Conservation (phyloP, 2,329 filamentous ascomycete genomes). For the Alternaria viburni region DNA sequence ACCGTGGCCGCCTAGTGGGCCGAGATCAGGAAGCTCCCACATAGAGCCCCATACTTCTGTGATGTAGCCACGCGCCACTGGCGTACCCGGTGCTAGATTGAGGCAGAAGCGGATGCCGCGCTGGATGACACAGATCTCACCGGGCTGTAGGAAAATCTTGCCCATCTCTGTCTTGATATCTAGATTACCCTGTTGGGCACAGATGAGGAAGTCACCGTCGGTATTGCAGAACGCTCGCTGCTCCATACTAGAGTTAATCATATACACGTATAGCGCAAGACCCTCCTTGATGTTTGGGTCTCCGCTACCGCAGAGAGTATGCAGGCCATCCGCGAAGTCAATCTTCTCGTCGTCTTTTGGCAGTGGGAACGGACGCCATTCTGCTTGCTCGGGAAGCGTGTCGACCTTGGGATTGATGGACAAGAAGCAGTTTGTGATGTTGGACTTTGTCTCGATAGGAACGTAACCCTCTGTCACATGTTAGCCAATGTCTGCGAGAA, state of each 20-base stretch:
- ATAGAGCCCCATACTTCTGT: constrained; percentile 51
- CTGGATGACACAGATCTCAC: constrained; percentile 51
- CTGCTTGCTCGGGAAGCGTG: constrained; percentile 59
- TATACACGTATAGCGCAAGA: constrained; percentile 58
- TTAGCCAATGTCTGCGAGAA: constrained; percentile 12
- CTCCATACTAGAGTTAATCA: constrained; percentile 56
- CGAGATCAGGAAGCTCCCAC: constrained; percentile 50
- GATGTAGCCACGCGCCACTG: constrained; percentile 48
- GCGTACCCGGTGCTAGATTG: constrained; percentile 40
- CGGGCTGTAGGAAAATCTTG: constrained; percentile 47
- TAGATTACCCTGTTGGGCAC: constrained; percentile 44
- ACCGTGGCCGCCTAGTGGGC: constrained; percentile 50
- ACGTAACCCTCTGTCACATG: constrained; percentile 34
- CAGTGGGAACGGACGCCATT: constrained; percentile 54
- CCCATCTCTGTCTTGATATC: constrained; percentile 51
- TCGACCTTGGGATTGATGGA: constrained; percentile 56
- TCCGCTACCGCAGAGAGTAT: constrained; percentile 58
- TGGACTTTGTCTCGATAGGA: constrained; percentile 36
- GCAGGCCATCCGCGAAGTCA: constrained; percentile 57
- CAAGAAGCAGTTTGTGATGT: constrained; percentile 54
- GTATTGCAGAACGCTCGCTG: constrained; percentile 55
- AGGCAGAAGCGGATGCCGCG: constrained; percentile 49
- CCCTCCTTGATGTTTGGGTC: constrained; percentile 60
- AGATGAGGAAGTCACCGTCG: constrained; percentile 49
- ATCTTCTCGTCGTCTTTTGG: constrained; percentile 47